Base-by-base conservation (phyloP, 208 protist genomes). In the Porcisia deanei region DNA sequence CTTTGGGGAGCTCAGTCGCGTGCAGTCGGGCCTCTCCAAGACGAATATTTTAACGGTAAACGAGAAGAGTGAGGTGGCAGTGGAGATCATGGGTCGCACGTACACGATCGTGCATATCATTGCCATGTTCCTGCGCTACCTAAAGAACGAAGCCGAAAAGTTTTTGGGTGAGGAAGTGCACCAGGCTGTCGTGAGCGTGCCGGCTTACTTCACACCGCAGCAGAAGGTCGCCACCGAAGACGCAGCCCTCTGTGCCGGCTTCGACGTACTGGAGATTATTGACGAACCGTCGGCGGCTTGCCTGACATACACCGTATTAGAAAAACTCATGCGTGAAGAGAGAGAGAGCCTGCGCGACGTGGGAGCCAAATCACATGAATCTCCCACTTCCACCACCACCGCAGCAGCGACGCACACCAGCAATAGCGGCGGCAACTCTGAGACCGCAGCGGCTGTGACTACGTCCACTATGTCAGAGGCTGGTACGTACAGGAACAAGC, bases 141-240 rank as follows among this genome's bases (percentile, higher is more conserved):
- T 98, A 53, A 97, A 97, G 74, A 85, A 77, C 47, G 88, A 95
- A 69, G 91, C 95, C 30, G 93, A 98, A 75, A 88, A 87, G 76
- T 96, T 85, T 76, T 82, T 98, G 2, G 85, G 86, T 49, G 89
- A 95, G 83, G 83, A 90, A 22, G 94, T 98, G 63, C 85, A 96
- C 61, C 83, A 85, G 64, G 93, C 90, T 22, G 91, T 96, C 39
- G 93, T 98, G 39, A 97, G 92, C 77, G 95, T 98, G 52, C 95
- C 95, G 9, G 95, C 95, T n/a, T 95, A 97, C 82, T 98, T 98
- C 82, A 97, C 91, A 7, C 91, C 92, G 39, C 91, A 92, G 71
- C 95, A 98, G 74, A 96, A 96, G 73, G 92, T 97, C 1, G 95
- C 95, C 14, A 98, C 95, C n/a, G 92, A 98, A 80, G 95, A 98